phyloP scores from a whole-genome alignment of 2,329 filamentous ascomycete genomes.

The Fusarium chuoi region DNA sequence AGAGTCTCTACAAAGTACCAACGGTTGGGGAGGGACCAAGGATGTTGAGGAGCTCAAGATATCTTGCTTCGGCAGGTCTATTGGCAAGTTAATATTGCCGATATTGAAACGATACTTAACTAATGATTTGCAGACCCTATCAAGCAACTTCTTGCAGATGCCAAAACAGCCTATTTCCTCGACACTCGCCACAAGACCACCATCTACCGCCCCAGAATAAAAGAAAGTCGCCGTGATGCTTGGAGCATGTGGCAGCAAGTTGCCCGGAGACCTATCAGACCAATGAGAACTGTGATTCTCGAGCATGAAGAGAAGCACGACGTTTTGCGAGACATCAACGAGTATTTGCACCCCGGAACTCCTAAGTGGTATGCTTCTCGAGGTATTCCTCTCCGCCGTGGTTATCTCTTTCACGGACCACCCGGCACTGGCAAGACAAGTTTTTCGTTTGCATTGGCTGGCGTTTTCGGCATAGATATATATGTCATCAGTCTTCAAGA shows the following conservation, averaged over 20 bases:
- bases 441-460: constrained; percentile 72
- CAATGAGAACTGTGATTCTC: constrained; percentile 80
- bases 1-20: constrained; percentile 52
- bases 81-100: constrained; percentile 33
- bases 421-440: constrained; percentile 80
- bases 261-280: constrained; percentile 71
- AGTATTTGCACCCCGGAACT: constrained; percentile 77
- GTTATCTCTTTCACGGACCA: constrained; percentile 81
- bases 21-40: constrained; percentile 54
- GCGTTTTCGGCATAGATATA: constrained; percentile 73
- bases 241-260: constrained; percentile 64
- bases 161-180: constrained; percentile 62
- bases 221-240: constrained; percentile 58
- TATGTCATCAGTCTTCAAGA: constrained; percentile 70
- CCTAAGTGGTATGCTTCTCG: constrained; percentile 79
- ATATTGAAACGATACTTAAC: not conserved
- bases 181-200: constrained; percentile 66
- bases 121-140: constrained; percentile 55
- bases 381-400: constrained; percentile 79
- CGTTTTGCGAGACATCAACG: constrained; percentile 78
- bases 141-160: constrained; percentile 64
- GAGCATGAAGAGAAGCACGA: constrained; percentile 72
- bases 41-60: constrained; percentile 64
- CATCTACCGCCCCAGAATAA: constrained; percentile 64
- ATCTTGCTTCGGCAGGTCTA: constrained; percentile 63